Evolutionary conservation across 1,284 basidiomycete genomes (phyloP).

Genomic region (Cutaneotrichosporon mucoides): DNA sequence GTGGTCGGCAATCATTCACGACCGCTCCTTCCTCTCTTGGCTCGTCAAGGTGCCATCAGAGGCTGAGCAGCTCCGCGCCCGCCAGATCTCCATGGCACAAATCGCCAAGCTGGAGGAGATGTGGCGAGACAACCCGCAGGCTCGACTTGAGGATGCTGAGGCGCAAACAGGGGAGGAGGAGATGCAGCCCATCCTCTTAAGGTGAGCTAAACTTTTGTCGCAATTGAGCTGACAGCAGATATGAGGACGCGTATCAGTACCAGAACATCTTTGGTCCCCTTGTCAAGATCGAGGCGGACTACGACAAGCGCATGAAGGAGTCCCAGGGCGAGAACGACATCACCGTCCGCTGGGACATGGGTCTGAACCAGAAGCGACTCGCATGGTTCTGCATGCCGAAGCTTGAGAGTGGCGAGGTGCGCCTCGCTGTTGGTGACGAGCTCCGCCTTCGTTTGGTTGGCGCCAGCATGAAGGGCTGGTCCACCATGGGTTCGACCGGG

Average conservation of each 20-base stretch:
- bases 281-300: constrained; percentile 99
- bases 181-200: constrained; percentile 80
- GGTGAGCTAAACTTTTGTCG: constrained; percentile 45
- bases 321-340: constrained; percentile 98
- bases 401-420: constrained; percentile 95
- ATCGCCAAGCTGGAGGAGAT: constrained; percentile 96
- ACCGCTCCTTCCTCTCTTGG: constrained; percentile 97
- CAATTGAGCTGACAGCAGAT: constrained; percentile 48
- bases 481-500: constrained; percentile 16
- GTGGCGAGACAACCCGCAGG: constrained; percentile 94
- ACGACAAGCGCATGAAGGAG: constrained; percentile 96
- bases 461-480: constrained; percentile 59
- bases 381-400: constrained; percentile 97
- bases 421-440: constrained; percentile 95
- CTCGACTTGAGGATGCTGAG: constrained; percentile 92
- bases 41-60: constrained; percentile 95
- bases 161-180: constrained; percentile 96
- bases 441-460: constrained; percentile 84
- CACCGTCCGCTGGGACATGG: constrained; percentile 92
- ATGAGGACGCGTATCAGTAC: constrained; percentile 99
- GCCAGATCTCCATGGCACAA: constrained; percentile 93
- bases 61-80: constrained; percentile 87
- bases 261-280: constrained; percentile 98
- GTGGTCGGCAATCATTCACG: constrained; percentile 98
- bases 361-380: constrained; percentile 94